phyloP scores from a whole-genome alignment of 164 flowering plant genomes.

The Vitis rotundifolia region DNA sequence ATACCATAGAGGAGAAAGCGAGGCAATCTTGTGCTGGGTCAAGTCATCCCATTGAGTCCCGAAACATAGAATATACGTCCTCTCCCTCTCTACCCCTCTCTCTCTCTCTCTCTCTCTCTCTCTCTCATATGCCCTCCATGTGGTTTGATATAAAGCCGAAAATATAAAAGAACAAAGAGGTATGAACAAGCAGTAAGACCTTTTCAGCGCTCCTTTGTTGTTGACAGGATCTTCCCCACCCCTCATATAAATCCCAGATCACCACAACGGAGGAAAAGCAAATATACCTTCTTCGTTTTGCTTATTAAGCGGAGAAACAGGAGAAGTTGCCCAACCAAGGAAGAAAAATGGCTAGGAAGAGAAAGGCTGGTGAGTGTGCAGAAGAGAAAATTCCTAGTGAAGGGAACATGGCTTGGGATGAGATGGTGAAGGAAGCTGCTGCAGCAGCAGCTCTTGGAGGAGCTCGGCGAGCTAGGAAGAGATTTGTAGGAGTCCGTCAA shows the following conservation, averaged over 20 bases:
- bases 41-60: not conserved
- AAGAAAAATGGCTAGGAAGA: constrained; percentile 41
- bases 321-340: not conserved
- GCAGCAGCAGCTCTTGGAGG: constrained; percentile 38
- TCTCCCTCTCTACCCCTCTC: constrained; percentile 1
- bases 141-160: constrained; percentile 9
- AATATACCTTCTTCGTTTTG: not conserved
- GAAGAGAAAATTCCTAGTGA: constrained; percentile 16
- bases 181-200: constrained; percentile 29
- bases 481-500: constrained; percentile 59
- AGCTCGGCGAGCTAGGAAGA: constrained; percentile 38
- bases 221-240: constrained; percentile 20
- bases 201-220: constrained; percentile 15
- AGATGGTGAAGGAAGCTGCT: constrained; percentile 46
- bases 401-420: constrained; percentile 38
- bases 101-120: not conserved
- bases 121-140: constrained; percentile 4
- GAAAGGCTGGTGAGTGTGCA: constrained; percentile 28
- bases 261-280: not conserved
- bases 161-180: constrained; percentile 17
- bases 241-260: constrained; percentile 9
- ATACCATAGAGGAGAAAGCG: not conserved
- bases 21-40: constrained; percentile 4
- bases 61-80: not conserved
- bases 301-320: not conserved